Base-by-base conservation (phyloP, 306 rosid species). In the Lagenaria siceraria region DNA sequence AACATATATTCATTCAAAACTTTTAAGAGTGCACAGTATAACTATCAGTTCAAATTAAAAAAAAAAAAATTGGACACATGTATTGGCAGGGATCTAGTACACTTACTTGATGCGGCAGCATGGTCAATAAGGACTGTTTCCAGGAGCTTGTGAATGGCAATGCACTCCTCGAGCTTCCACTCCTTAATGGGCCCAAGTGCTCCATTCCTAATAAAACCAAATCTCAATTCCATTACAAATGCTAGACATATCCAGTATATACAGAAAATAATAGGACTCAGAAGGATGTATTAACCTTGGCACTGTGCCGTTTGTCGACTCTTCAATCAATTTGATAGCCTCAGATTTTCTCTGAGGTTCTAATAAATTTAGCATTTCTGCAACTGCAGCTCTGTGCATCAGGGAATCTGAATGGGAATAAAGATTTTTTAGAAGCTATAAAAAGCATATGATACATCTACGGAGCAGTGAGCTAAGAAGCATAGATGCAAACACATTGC, bases 381-480 rank as follows among this genome's bases (percentile, higher is more conserved):
- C 90, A 81, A 77, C 93, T 36, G 97, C 97, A 74, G 92, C 93
- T 84, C 96, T 89, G 74, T 92, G 96, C 96, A 88, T 86, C 87
- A 96, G 87, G 78, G 98, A 96, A 83, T 89, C 99, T 96, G 92
- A 75, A 48, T 60, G 40, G 71, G 31, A 38, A 81, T 54, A 75
- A 33, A 73, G 74, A 77, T 14, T 22, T 29, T 27, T 27, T 36
- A 25, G 2, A 5, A 36, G 59, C 72, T 43, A 60, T 42, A 14
- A 71, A 46, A 71, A 63, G 8, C 58, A 8, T 8, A 9, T 7
- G 0, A 7, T 70, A 46, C 76, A 70, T 70, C 76, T 24, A 17
- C 3, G 75, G 56, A 42, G 56, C n/a, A 24, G n/a, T 42, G 22
- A 19, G 40, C 56, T 43, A 6, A 65, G 25, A 42, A 24, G 52